phyloP scores from a whole-genome alignment of 2,329 filamentous ascomycete species.

The Reticulascus tulasneorum region DNA sequence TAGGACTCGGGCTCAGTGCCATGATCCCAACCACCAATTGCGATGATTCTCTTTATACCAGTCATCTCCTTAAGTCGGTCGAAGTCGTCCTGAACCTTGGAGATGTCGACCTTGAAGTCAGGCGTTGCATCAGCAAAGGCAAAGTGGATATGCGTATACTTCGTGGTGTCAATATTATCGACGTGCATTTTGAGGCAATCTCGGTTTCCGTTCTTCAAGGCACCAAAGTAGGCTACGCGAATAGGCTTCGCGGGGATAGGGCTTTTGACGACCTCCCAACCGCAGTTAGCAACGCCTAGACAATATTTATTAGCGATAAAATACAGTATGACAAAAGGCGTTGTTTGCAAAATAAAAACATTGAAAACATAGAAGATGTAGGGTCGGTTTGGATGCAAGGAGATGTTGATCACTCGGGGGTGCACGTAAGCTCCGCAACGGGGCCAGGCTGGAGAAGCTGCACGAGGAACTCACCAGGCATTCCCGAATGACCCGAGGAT shows the following conservation, averaged over 20 bases:
- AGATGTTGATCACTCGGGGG: no score
- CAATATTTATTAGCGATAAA: no score
- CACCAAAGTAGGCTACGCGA: slow-evolving; percentile 23
- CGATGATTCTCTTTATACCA: slow-evolving; percentile 29
- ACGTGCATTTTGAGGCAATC: slow-evolving; percentile 20
- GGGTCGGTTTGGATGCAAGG: no score
- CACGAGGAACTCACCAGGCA: no score
- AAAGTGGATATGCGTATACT: slow-evolving; percentile 27
- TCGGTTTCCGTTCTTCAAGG: slow-evolving; percentile 21
- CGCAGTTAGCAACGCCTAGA: slow-evolving; percentile 19
- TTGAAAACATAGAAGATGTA: no score
- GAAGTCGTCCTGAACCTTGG: slow-evolving; percentile 21
- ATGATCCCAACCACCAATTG: slow-evolving; percentile 42
- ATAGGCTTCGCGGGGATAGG: slow-evolving; percentile 2
- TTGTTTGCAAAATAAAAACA: no score
- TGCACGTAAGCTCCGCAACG: no score
- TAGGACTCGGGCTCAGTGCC: slow-evolving; percentile 32
- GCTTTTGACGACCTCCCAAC: slow-evolving; percentile 10
- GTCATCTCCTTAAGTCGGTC: slow-evolving; percentile 19
- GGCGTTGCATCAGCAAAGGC: slow-evolving; percentile 23
- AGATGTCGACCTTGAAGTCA: slow-evolving; percentile 18
- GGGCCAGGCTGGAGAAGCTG: no score
- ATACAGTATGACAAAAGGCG: no score
- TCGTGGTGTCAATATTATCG: slow-evolving; percentile 7
- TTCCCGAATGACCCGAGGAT: no score